A percentile compares a stretch with the other conserved stretches of the same genome.
Conservation (phyloP, 148 eudicot genomes). For the Oxyria digyna region DNA sequence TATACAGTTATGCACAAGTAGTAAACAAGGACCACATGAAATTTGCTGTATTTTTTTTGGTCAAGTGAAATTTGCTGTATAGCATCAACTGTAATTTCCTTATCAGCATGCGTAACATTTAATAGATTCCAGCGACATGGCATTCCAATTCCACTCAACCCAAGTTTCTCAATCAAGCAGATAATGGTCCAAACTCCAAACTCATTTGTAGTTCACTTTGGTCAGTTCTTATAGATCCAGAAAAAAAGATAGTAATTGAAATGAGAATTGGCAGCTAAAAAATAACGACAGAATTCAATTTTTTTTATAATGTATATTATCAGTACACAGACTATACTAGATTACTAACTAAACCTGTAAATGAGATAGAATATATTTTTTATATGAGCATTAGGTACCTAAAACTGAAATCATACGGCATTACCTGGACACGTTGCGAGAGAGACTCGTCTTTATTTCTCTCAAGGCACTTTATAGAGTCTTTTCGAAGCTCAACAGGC, state of each 20-base stretch:
- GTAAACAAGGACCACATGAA: neutral
- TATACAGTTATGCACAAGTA: neutral
- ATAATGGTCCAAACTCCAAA: constrained; percentile 1
- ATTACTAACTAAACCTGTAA: no score
- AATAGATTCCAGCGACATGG: neutral
- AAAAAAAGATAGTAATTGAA: no score
- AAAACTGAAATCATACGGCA: constrained; percentile 71
- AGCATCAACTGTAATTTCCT: neutral
- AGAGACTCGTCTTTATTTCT: constrained; percentile 37
- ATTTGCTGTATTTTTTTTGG: neutral
- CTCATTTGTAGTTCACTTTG: neutral
- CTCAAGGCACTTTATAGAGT: constrained; percentile 43
- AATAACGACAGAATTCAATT: no score
- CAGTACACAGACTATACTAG: no score
- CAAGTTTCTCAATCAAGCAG: neutral
- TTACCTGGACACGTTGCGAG: constrained; percentile 39
- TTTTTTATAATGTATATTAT: no score
- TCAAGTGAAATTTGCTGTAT: neutral
- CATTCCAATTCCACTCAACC: no score
- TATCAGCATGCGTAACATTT: neutral
- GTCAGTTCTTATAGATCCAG: neutral
- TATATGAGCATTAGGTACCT: constrained; percentile 55
- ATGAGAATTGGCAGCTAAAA: no score
- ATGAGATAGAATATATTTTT: neutral
- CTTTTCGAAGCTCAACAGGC: constrained; percentile 42